phyloP scores from a whole-genome alignment of 306 rosid genomes.

The Castanea mollissima region DNA sequence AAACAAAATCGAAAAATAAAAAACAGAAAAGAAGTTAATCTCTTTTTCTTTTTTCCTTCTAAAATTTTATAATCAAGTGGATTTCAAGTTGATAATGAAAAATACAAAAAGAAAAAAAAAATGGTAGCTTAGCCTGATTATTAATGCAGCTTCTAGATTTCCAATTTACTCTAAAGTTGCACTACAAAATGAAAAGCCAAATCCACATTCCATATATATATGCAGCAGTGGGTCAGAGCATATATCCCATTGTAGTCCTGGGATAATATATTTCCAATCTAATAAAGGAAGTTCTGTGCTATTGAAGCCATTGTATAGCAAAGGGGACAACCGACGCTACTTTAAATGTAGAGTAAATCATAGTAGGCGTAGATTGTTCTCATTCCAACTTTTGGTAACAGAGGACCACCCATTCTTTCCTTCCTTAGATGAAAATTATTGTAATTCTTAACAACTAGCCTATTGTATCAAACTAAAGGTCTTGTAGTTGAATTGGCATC shows the following conservation, averaged over 20 bases:
- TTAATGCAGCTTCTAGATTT: neutral
- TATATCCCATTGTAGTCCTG: neutral
- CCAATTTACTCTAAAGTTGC: too few relatives aligned
- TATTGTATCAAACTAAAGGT: neutral
- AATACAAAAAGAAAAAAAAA: neutral
- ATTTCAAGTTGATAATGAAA: neutral
- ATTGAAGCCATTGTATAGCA: neutral
- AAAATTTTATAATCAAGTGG: neutral
- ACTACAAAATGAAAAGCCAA: too few relatives aligned
- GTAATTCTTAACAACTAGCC: neutral
- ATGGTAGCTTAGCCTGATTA: neutral
- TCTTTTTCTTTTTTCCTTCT: too few relatives aligned
- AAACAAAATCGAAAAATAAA: neutral
- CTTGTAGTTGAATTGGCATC: too few relatives aligned
- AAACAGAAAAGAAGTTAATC: neutral
- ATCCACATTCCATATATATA: too few relatives aligned
- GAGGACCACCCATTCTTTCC: constrained; percentile 4
- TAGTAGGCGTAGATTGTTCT: constrained; percentile 6
- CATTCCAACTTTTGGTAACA: constrained; percentile 5
- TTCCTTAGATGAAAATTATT: neutral
- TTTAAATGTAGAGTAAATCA: neutral
- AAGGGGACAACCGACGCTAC: constrained; percentile 12
- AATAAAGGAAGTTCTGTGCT: neutral
- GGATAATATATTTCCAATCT: neutral
- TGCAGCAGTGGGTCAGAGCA: neutral